Percentiles rank a stretch among this genome's conserved stretches.
These are phyloP conservation scores for Emmonsia crescens DNA, from an alignment of 2,329 filamentous ascomycete species.

Conservation along the genomic window DNA sequence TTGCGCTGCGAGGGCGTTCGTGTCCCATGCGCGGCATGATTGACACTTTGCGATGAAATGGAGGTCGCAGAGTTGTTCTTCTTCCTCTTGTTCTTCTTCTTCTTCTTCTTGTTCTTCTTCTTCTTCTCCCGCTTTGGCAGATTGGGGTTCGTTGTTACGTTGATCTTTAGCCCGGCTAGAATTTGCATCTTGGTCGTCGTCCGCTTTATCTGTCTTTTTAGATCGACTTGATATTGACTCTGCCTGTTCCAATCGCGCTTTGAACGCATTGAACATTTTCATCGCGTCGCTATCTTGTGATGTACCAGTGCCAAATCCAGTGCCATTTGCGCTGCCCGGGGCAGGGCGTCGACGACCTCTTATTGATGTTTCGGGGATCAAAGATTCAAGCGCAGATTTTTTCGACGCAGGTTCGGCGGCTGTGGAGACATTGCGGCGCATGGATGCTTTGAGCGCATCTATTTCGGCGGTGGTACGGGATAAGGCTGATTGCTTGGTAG, in stretches of 20 bases:
- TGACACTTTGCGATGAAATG: constrained; percentile 96
- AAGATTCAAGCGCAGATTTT: constrained; percentile 37
- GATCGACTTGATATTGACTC: constrained; percentile 9
- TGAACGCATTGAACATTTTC: constrained; percentile 67
- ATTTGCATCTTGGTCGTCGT: neutral
- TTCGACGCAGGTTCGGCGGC: constrained; percentile 26
- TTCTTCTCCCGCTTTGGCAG: neutral
- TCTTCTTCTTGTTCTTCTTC: constrained; percentile 47
- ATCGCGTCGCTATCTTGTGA: constrained; percentile 54
- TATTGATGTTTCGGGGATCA: constrained; percentile 39
- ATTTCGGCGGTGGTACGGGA: constrained; percentile 38
- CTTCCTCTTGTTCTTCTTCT: constrained; percentile 38
- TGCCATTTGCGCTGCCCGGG: constrained; percentile 25
- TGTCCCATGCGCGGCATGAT: constrained; percentile 78
- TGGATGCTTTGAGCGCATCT: constrained; percentile 36
- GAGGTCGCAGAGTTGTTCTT: constrained; percentile 72
- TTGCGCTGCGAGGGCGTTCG: constrained; percentile 31
- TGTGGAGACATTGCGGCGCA: constrained; percentile 29
- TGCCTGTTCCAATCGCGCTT: constrained; percentile 55
- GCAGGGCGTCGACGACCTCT: constrained; percentile 36
- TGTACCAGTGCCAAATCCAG: constrained; percentile 37
- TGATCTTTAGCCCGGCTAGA: neutral
- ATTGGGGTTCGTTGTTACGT: neutral
- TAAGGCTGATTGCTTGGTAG: constrained; percentile 24
- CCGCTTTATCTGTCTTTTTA: neutral